Evolutionary conservation across 1,139 yeast genomes (phyloP), one percentile per base, ranked within the genome.

Genomic region (Blastobotrys proliferans): DNA sequence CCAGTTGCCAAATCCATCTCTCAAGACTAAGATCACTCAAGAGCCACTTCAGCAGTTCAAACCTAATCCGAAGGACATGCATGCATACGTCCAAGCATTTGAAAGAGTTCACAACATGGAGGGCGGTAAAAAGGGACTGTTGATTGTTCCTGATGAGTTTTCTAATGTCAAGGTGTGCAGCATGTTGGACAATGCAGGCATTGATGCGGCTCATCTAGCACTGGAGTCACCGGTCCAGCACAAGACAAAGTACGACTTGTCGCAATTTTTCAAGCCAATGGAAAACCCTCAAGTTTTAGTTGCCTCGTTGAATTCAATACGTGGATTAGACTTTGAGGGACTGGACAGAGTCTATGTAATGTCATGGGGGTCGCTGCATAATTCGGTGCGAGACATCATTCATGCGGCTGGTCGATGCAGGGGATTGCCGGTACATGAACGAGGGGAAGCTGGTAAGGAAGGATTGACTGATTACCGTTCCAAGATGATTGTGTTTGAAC

Each of bases 281-380:
- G n/a, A n/a, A n/a, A n/a, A n/a, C n/a, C n/a, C n/a, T n/a, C n/a
- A n/a, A n/a, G n/a, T n/a, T n/a, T n/a, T n/a, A n/a, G n/a, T n/a
- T n/a, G n/a, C n/a, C n/a, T n/a, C n/a, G n/a, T n/a, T n/a, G n/a
- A n/a, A n/a, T n/a, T n/a, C n/a, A n/a, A n/a, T n/a, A n/a, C n/a
- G n/a, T n/a, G 52, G 52, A 2, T 38, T 49, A 18, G 47, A 48
- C 30, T 48, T 46, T 28, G 50, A 50, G 2, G 50, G 47, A 11
- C 47, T 49, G 16, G 14, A 29, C 22, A 19, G 44, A 26, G 44
- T 49, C 35, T 49, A 44, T 32, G 45, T 40, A 1, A 17, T 49
- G 19, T 32, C 47, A n/a, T 49, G 51, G 52, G 17, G 31, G 4
- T 31, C 30, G n/a, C 21, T 32, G 19, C 20, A 31, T 20, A 38